Evolutionary conservation across 768 basidiomycete species (phyloP).

Genomic region (Boletus coccyginus): DNA sequence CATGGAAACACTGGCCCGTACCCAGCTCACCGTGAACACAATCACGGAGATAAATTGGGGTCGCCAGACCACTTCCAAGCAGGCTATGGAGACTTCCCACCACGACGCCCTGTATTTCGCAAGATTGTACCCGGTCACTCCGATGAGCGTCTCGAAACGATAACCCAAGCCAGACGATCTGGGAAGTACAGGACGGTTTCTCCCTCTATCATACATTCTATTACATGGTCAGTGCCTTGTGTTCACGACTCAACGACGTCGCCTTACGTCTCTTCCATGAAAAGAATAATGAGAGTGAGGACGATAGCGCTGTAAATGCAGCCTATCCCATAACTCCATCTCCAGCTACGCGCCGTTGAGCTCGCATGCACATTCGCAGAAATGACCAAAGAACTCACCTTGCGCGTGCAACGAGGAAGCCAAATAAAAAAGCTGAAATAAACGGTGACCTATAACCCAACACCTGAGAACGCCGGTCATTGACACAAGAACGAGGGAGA

Average conservation of each 20-base stretch:
- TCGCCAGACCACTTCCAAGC: constrained; percentile 44
- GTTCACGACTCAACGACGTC: not conserved
- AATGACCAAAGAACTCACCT: constrained; percentile 14
- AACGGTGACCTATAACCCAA: constrained; percentile 30
- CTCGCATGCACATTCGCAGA: too few relatives aligned
- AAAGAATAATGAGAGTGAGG: constrained; percentile 42
- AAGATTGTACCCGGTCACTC: constrained; percentile 47
- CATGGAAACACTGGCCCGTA: not conserved
- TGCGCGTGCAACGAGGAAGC: constrained; percentile 26
- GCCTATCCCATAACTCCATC: constrained; percentile 54
- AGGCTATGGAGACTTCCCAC: constrained; percentile 31
- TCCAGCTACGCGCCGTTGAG: constrained; percentile 33
- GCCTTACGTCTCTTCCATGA: constrained; percentile 50
- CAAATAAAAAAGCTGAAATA: constrained; percentile 29
- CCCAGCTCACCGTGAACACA: constrained; percentile 35
- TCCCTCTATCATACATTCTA: constrained; percentile 49
- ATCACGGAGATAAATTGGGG: constrained; percentile 43
- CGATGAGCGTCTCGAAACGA: constrained; percentile 46
- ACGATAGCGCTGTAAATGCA: constrained; percentile 47
- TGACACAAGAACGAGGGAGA: constrained; percentile 36
- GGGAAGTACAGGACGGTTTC: constrained; percentile 28
- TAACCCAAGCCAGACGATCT: constrained; percentile 34
- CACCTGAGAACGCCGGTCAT: constrained; percentile 17
- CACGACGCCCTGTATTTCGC: constrained; percentile 44
- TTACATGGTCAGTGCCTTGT: not conserved